These are phyloP conservation scores for Beauveria sp. DNA, from an alignment of 2,329 filamentous ascomycete species.

Conservation along the genomic window DNA sequence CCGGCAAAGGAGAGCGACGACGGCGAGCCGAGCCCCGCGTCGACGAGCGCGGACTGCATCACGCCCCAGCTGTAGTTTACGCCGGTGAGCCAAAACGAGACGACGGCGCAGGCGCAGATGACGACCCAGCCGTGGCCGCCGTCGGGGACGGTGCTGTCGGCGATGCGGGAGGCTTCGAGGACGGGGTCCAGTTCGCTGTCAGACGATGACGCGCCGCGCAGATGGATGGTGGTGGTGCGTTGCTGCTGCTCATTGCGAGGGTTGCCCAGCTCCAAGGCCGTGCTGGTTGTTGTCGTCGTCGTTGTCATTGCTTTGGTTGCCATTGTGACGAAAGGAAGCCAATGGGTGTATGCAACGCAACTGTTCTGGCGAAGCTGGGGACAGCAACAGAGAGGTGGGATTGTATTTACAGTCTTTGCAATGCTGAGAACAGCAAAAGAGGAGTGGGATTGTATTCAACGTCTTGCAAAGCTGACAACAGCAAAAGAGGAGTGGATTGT, in stretches of 20 bases:
- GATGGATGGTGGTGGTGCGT: neutral
- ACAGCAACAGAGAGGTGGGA: too few relatives aligned
- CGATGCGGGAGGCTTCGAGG: constrained; percentile 5
- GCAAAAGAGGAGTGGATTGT: neutral
- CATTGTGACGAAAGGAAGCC: neutral
- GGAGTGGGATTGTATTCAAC: neutral
- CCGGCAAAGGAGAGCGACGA: constrained; percentile 11
- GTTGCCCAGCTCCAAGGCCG: constrained; percentile 1
- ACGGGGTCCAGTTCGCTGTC: constrained; percentile 1
- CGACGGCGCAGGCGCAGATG: constrained; percentile 9
- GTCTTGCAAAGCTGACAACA: neutral
- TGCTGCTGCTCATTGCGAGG: neutral
- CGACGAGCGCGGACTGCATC: constrained; percentile 8
- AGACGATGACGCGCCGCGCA: neutral
- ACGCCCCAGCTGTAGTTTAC: constrained; percentile 12
- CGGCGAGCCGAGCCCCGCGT: neutral
- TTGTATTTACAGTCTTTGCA: neutral
- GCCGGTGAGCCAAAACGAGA: constrained; percentile 10
- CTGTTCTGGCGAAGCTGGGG: neutral
- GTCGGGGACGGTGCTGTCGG: constrained; percentile 10
- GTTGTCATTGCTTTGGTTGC: neutral
- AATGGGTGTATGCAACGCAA: neutral
- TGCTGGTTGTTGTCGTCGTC: neutral
- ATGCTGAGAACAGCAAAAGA: neutral
- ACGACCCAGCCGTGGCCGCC: constrained; percentile 12